Evolutionary conservation across 768 basidiomycete genomes (phyloP).

Genomic region (Mycena kentingensis): DNA sequence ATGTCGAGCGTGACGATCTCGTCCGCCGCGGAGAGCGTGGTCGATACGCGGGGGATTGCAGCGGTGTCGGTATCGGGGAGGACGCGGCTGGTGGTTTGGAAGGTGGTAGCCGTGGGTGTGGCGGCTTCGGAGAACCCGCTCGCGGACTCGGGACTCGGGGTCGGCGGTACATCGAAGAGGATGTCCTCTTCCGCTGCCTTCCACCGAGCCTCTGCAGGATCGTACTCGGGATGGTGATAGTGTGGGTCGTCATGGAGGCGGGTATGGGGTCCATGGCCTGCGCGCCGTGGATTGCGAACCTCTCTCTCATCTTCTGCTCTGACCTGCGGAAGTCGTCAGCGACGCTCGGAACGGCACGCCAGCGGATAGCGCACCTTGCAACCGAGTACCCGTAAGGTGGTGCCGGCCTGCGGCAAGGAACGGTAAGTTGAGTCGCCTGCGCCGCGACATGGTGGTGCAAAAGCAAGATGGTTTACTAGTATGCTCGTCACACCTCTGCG

Average conservation of each 20-base stretch:
- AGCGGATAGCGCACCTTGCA: slow-evolving; percentile 67
- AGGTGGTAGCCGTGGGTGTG: slow-evolving; percentile 32
- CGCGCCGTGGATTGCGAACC: slow-evolving; percentile 87
- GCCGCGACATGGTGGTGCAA: no score
- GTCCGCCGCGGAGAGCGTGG: slow-evolving; percentile 79
- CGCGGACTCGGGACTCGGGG: slow-evolving; percentile 12
- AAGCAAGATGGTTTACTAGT: no score
- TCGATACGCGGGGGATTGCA: slow-evolving; percentile 83
- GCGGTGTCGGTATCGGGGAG: slow-evolving; percentile 59
- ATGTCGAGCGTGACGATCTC: slow-evolving; percentile 94
- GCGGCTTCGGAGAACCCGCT: slow-evolving; percentile 19
- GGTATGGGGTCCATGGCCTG: slow-evolving; percentile 88
- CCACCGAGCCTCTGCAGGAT: slow-evolving; percentile 82
- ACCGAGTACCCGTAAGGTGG: no score
- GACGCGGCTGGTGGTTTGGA: slow-evolving; percentile 66
- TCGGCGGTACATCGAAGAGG: no score
- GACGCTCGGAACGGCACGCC: neutral
- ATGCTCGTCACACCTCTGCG: no score
- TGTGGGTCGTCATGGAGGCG: slow-evolving; percentile 94
- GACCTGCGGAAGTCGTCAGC: slow-evolving; percentile 20
- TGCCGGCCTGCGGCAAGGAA: no score
- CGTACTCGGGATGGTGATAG: slow-evolving; percentile 99
- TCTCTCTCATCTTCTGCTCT: slow-evolving; percentile 99
- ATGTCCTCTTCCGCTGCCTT: no score
- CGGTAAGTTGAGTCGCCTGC: no score